These are phyloP conservation scores for Rhizopogon roseolus DNA, from an alignment of 768 basidiomycete species.

Conservation along the genomic window DNA sequence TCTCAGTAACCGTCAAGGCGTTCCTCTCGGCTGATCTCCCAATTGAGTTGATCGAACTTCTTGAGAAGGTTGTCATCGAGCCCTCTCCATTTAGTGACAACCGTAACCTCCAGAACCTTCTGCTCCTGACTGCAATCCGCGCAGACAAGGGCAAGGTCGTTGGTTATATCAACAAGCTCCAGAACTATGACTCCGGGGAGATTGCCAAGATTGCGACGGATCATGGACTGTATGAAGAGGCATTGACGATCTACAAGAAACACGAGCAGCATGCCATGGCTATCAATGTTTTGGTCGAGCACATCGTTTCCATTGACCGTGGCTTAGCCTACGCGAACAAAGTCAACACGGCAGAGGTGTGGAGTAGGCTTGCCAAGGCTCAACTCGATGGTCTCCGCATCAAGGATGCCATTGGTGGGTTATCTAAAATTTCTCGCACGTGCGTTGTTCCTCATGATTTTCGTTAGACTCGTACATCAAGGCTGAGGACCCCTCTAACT, in stretches of 20 bases:
- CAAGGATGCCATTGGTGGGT: constrained; percentile 92
- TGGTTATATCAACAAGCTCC: constrained; percentile 94
- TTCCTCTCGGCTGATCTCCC: constrained; percentile 97
- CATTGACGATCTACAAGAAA: constrained; percentile 96
- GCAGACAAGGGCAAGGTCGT: constrained; percentile 99
- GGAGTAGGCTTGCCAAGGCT: constrained; percentile 97
- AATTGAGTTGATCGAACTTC: constrained; percentile 91
- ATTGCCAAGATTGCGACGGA: constrained; percentile 97
- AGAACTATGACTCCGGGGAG: constrained; percentile 91
- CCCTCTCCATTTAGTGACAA: constrained; percentile 98
- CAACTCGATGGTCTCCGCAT: constrained; percentile 97
- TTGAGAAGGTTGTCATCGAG: constrained; percentile 98
- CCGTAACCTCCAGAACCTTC: constrained; percentile 90
- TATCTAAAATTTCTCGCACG: neutral
- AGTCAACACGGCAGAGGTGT: constrained; percentile 94
- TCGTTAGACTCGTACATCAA: constrained; percentile 90
- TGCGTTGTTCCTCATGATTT: constrained; percentile 1
- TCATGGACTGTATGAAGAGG: constrained; percentile 93
- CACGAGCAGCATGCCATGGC: constrained; percentile 93
- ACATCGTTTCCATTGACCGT: constrained; percentile 96
- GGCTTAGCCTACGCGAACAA: constrained; percentile 95
- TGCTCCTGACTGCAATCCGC: constrained; percentile 92
- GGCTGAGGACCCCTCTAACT: constrained; percentile 93
- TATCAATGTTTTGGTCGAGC: constrained; percentile 96
- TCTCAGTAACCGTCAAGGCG: constrained; percentile 96